phyloP scores from a whole-genome alignment of 1,284 basidiomycete species.

The Trametes polyzona region DNA sequence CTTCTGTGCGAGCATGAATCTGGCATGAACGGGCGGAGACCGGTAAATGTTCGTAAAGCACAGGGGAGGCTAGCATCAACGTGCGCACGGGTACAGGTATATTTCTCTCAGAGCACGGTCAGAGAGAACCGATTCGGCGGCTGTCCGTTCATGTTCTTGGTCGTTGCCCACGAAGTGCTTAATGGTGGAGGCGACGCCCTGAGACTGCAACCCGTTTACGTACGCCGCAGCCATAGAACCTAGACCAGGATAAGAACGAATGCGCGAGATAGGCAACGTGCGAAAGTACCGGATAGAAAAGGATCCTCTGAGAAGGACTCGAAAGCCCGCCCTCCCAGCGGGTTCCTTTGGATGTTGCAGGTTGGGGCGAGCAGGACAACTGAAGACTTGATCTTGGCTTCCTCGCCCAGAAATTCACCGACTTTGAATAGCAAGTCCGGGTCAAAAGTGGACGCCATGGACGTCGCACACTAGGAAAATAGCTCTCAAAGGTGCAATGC shows the following conservation, averaged over 20 bases:
- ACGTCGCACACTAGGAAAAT: conserved; percentile 60
- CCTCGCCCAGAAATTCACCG: conserved; percentile 60
- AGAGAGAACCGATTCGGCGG: conserved; percentile 63
- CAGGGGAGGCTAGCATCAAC: background rate
- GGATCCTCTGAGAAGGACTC: conserved; percentile 57
- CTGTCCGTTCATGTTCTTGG: conserved; percentile 68
- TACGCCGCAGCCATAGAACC: conserved; percentile 66
- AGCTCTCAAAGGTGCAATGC: too few relatives aligned
- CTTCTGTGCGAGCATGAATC: conserved; percentile 70
- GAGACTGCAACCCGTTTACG: conserved; percentile 65
- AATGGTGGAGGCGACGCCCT: conserved; percentile 62
- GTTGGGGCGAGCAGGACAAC: conserved; percentile 65
- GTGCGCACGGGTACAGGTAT: conserved; percentile 67
- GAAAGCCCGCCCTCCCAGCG: background rate
- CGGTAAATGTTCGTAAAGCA: background rate
- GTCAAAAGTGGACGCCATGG: conserved; percentile 69
- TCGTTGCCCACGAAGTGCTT: conserved; percentile 62
- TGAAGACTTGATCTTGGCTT: conserved; percentile 67
- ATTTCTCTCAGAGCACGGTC: conserved; percentile 70
- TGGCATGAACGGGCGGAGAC: conserved; percentile 23
- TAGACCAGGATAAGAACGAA: conserved; percentile 23
- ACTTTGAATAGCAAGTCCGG: conserved; percentile 54
- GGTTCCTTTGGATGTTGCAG: conserved; percentile 3
- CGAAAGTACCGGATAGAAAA: conserved; percentile 54
- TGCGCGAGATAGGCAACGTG: background rate